A percentile compares a stretch with the other conserved stretches of the same genome.
These are phyloP conservation scores for Russula dissimulans DNA, from an alignment of 768 basidiomycete genomes.

Conservation along the genomic window DNA sequence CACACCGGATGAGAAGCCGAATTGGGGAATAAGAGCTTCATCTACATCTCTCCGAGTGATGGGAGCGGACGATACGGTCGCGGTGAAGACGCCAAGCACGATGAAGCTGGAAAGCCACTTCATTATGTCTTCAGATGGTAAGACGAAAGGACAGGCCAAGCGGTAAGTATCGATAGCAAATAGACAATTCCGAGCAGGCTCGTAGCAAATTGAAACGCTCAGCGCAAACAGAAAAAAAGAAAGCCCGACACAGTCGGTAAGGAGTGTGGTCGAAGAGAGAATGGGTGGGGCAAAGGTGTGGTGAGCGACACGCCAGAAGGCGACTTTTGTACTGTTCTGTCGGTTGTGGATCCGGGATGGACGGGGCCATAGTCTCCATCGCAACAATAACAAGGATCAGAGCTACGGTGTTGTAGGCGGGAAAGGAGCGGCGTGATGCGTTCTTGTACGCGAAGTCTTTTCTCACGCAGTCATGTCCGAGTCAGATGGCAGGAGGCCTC, in stretches of 20 bases:
- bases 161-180: background rate
- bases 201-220: constrained; percentile 2
- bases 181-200: background rate
- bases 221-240: constrained; percentile 2
- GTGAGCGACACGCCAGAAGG: too few relatives aligned
- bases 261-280: background rate
- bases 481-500: background rate
- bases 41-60: constrained; percentile 8
- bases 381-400: background rate
- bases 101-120: constrained; percentile 4
- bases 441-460: too few relatives aligned
- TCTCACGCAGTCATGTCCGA: background rate
- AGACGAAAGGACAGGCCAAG: background rate
- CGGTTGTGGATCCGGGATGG: background rate
- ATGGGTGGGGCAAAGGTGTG: too few relatives aligned
- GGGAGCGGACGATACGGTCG: constrained; percentile 8
- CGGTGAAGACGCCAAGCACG: background rate
- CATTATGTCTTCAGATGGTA: background rate
- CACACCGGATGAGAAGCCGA: constrained; percentile 45
- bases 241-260: constrained; percentile 16
- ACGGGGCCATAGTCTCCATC: background rate
- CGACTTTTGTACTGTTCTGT: too few relatives aligned
- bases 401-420: background rate
- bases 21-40: constrained; percentile 32
- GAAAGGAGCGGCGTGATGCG: background rate